These are phyloP conservation scores for Torrubiella hemipterigena DNA, from an alignment of 2,329 filamentous ascomycete genomes.

Conservation along the genomic window DNA sequence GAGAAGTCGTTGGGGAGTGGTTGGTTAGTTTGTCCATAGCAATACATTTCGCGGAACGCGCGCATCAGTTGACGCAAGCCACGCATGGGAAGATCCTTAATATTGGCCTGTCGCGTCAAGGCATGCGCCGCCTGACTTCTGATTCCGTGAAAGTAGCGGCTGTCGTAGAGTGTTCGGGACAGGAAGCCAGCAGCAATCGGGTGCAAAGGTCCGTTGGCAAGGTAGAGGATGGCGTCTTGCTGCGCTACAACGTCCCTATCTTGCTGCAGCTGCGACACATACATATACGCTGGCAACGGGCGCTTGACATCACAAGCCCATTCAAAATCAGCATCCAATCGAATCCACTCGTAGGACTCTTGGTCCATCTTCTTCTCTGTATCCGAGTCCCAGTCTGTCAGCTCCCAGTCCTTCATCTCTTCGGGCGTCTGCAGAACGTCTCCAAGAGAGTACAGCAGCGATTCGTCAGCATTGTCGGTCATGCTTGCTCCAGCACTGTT, in stretches of 20 bases:
- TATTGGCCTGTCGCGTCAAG: constrained; percentile 62
- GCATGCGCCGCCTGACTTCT: constrained; percentile 73
- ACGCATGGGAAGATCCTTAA: constrained; percentile 56
- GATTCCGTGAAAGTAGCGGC: constrained; percentile 87
- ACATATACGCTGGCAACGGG: constrained; percentile 92
- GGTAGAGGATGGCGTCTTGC: constrained; percentile 63
- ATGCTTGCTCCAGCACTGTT: constrained; percentile 42
- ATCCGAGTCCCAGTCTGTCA: constrained; percentile 81
- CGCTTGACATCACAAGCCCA: constrained; percentile 82
- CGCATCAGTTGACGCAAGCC: constrained; percentile 76
- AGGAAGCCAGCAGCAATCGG: constrained; percentile 82
- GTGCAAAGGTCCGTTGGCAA: constrained; percentile 55
- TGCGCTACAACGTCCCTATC: constrained; percentile 93
- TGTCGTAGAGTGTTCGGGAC: constrained; percentile 79
- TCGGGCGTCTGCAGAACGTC: constrained; percentile 78
- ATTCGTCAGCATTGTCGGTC: constrained; percentile 56
- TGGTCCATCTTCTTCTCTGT: constrained; percentile 86
- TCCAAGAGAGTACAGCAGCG: constrained; percentile 81
- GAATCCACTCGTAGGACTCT: constrained; percentile 97
- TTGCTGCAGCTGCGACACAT: constrained; percentile 91
- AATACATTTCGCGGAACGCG: constrained; percentile 81
- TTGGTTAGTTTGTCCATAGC: constrained; percentile 64
- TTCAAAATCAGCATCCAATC: constrained; percentile 95
- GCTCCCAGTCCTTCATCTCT: constrained; percentile 71
- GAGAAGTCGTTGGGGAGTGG: constrained; percentile 85